A percentile compares a stretch with the other conserved stretches of the same genome.
Evolutionary conservation across 805 yeast genomes (phyloP).

Genomic region (Saccharomycopsis malanga): DNA sequence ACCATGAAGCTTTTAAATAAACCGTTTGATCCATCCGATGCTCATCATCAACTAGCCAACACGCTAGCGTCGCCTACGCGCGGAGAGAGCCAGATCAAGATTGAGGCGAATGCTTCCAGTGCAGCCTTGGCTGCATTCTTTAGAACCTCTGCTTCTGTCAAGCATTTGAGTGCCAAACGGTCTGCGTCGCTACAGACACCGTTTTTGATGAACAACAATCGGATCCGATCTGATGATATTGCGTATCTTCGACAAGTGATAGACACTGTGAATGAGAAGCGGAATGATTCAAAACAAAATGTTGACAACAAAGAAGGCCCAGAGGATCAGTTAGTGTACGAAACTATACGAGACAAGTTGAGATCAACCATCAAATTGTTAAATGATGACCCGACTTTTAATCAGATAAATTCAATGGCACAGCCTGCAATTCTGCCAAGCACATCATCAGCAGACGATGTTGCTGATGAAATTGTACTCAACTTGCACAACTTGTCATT

Average conservation of each 20-base stretch:
- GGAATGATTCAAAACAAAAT: not conserved
- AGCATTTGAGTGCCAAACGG: not conserved
- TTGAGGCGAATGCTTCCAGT: slow-evolving; percentile 34
- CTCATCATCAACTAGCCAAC: not conserved
- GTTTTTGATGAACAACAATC: slow-evolving; percentile 14
- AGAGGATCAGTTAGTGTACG: slow-evolving; percentile 13
- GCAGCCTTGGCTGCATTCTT: slow-evolving; percentile 35
- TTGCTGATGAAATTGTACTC: slow-evolving; percentile 38
- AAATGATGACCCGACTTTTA: slow-evolving; percentile 10
- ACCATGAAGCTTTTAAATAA: not conserved
- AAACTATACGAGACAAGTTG: slow-evolving; percentile 14
- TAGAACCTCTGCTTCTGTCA: slow-evolving; percentile 10
- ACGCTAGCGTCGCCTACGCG: not conserved
- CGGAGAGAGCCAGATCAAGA: slow-evolving; percentile 23
- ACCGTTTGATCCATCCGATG: not conserved
- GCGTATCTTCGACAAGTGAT: not conserved
- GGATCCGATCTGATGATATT: slow-evolving; percentile 3
- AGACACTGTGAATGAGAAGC: not conserved
- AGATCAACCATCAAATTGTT: slow-evolving; percentile 17
- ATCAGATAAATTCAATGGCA: not conserved
- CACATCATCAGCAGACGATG: not conserved
- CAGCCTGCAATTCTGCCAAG: not conserved
- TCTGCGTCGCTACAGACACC: slow-evolving; percentile 18
- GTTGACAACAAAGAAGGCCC: not conserved
- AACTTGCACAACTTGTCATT: slow-evolving; percentile 54